phyloP scores from a whole-genome alignment of 257 asterid genomes.

The Voacanga thouarsii region DNA sequence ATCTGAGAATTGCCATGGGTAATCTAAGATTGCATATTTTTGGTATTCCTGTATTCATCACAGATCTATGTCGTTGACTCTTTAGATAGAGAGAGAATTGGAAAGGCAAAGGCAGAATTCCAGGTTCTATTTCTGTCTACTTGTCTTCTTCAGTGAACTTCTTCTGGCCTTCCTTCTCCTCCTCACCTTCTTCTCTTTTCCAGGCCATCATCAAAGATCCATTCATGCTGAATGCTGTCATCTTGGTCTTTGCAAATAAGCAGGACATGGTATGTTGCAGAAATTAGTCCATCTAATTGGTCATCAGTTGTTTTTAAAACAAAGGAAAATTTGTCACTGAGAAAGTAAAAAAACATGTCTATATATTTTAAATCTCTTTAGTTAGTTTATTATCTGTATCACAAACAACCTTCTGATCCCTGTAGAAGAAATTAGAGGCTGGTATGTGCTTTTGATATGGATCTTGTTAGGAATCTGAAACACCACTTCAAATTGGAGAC shows the following conservation, averaged over 20 bases:
- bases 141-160: conserved; percentile 14
- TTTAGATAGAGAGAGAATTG: conserved; percentile 87
- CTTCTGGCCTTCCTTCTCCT: conserved; percentile 16
- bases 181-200: conserved; percentile 22
- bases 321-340: neutral
- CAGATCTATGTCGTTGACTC: conserved; percentile 98
- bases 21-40: neutral
- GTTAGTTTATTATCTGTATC: neutral
- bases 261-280: conserved; percentile 81
- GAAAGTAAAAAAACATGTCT: neutral
- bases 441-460: neutral
- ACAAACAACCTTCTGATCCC: neutral
- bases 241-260: conserved; percentile 93
- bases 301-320: neutral
- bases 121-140: conserved; percentile 54
- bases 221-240: conserved; percentile 89
- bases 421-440: neutral
- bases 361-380: neutral
- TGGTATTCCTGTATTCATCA: neutral
- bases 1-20: neutral
- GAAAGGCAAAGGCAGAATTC: conserved; percentile 78
- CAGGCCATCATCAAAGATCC: conserved; percentile 93
- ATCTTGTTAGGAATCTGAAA: neutral
- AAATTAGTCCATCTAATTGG: neutral
- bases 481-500: neutral